These are phyloP conservation scores for Rhizopus microsporus DNA, from an alignment of 371 early-diverging fungal species.

Conservation along the genomic window DNA sequence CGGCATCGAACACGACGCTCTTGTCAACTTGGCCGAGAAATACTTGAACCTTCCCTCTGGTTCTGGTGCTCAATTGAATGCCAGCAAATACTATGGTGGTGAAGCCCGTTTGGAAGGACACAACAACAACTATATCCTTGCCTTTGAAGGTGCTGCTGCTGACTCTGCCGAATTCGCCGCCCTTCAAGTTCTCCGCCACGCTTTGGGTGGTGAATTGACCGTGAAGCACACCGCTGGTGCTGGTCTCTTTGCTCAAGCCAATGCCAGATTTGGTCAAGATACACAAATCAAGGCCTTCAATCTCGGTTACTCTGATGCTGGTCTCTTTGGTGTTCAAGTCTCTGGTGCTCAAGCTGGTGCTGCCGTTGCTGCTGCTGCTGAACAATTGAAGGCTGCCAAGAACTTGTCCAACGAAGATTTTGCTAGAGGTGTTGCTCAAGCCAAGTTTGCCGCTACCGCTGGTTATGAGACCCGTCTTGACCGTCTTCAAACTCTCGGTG, in stretches of 20 bases:
- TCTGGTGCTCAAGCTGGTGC: constrained; percentile 66
- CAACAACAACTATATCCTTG: constrained; percentile 66
- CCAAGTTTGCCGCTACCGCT: constrained; percentile 77
- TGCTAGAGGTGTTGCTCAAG: constrained; percentile 82
- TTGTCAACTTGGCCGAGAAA: constrained; percentile 63
- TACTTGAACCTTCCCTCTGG: constrained; percentile 54
- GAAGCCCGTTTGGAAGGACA: constrained; percentile 66
- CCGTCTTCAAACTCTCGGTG: constrained; percentile 49
- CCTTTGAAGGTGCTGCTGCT: constrained; percentile 74
- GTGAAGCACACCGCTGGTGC: constrained; percentile 77
- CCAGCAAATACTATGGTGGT: constrained; percentile 81
- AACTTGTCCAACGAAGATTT: constrained; percentile 67
- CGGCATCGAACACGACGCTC: constrained; percentile 76
- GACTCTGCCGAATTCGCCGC: constrained; percentile 71
- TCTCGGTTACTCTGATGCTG: constrained; percentile 90
- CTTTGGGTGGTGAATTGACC: constrained; percentile 79
- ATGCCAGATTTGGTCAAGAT: constrained; percentile 56
- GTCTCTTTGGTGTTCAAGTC: constrained; percentile 86
- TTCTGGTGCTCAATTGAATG: constrained; percentile 41
- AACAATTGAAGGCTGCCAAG: constrained; percentile 66
- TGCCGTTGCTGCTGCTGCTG: constrained; percentile 69
- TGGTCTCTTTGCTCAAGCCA: constrained; percentile 71
- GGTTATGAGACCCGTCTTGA: constrained; percentile 64
- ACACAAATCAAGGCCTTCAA: constrained; percentile 78
- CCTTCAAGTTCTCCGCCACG: constrained; percentile 75